Base-by-base conservation (phyloP, 2,329 filamentous ascomycete species). In the Alternaria dauci region DNA sequence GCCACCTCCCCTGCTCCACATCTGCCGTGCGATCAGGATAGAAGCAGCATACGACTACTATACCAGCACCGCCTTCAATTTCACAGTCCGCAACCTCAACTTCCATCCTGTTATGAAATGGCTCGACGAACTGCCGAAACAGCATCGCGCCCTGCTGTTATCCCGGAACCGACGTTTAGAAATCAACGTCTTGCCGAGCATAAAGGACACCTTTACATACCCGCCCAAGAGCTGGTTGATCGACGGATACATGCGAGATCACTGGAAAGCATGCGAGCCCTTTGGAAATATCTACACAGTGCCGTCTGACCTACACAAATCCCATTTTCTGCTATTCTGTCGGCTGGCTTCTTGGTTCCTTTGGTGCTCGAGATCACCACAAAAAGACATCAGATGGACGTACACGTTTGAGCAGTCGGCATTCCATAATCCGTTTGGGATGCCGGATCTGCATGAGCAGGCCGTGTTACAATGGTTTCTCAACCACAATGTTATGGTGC, bases 1-100 rank as follows among this genome's bases (percentile, higher is more conserved):
- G 2, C 23, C 32, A 12, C 59, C 56, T 12, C 5, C 57, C 1
- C 46, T 74, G 2, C 62, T 75, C 5, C 63, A 64, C 20, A 55
- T 71, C 32, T 71, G 68, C 53, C 68, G 71, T 18, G 63, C 65
- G 8, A 65, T 76, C n/a, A 65, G 73, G 8, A 64, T 68, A n/a
- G 74, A 76, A 64, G 68, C 67, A 4, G 68, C 69, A 23, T 73
- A 74, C 38, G 58, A 59, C 16, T 75, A 71, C 60, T 76, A 73
- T 58, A 64, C 63, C 1, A 42, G 30, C 32, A 58, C 64, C 2
- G 30, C 44, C 16, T 75, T 76, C 48, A 57, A 44, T 11, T 68
- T 62, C 55, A 26, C 47, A 4, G 52, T 71, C 2, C 47, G 57
- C 25, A 66, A 68, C 34, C 61, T 73, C 8, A 50, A 67, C n/a